A percentile compares a stretch with the other conserved stretches of the same genome.
Evolutionary conservation across 768 basidiomycete genomes (phyloP).

Genomic region (Boletus sp.): DNA sequence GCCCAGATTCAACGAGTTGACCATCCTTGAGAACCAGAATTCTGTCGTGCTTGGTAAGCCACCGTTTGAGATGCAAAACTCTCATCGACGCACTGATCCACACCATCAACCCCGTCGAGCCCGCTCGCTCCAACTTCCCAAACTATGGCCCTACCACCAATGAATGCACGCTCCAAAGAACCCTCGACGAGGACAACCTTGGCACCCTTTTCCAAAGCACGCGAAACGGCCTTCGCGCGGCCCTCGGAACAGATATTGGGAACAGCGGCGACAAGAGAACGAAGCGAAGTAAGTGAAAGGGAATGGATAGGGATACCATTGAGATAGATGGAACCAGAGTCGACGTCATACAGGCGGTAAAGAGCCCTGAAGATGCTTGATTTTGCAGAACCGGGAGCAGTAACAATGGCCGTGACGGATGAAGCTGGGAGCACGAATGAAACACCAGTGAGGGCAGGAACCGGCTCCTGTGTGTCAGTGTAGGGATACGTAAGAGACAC

Average conservation of each 20-base stretch:
- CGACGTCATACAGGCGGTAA: conserved; percentile 89
- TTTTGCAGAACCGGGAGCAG: conserved; percentile 78
- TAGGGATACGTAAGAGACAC: conserved; percentile 76
- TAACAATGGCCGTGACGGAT: conserved; percentile 86
- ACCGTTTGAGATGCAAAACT: background rate
- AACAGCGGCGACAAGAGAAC: conserved; percentile 84
- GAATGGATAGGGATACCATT: conserved; percentile 88
- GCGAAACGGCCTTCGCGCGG: conserved; percentile 24
- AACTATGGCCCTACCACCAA: conserved; percentile 23
- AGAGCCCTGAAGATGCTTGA: conserved; percentile 83
- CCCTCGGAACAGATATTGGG: conserved; percentile 62
- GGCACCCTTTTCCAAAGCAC: conserved; percentile 22
- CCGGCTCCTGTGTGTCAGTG: conserved; percentile 50
- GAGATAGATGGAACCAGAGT: conserved; percentile 74
- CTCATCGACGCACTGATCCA: conserved; percentile 49
- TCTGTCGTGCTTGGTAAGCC: conserved; percentile 35
- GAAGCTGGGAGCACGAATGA: conserved; percentile 89
- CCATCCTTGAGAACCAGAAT: conserved; percentile 93
- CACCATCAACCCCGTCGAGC: conserved; percentile 50
- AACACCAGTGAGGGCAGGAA: conserved; percentile 66
- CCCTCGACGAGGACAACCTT: conserved; percentile 28
- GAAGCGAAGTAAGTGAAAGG: conserved; percentile 76
- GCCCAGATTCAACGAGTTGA: conserved; percentile 78
- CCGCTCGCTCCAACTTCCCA: conserved; percentile 24
- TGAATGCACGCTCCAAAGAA: conserved; percentile 16